Conservation (phyloP, 1,284 basidiomycete genomes). For the Agroathelia rolfsii region DNA sequence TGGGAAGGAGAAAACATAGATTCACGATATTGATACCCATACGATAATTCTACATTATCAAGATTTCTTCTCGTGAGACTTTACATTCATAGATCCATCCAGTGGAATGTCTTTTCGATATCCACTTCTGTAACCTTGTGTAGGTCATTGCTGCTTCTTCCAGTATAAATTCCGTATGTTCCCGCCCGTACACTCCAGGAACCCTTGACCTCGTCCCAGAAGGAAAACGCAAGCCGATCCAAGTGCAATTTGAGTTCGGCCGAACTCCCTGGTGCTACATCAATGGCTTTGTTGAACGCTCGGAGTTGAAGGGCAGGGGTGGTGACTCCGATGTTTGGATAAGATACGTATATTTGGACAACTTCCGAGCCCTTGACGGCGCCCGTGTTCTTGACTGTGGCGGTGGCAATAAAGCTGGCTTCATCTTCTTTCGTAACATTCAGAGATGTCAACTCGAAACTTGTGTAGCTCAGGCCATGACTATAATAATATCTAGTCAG, state of each 20-base stretch:
- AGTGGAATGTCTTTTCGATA: constrained; percentile 30
- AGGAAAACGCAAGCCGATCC: constrained; percentile 52
- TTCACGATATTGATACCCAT: background rate
- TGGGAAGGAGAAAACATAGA: background rate
- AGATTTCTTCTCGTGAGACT: background rate
- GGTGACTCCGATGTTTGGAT: constrained; percentile 41
- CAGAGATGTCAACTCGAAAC: background rate
- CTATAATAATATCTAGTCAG: background rate
- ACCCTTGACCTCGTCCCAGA: constrained; percentile 36
- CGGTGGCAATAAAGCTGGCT: constrained; percentile 1
- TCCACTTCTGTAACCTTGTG: constrained; percentile 27
- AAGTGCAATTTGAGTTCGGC: constrained; percentile 32
- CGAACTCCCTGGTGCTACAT: constrained; percentile 35
- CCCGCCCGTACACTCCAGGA: constrained; percentile 36
- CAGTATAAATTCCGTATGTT: constrained; percentile 35
- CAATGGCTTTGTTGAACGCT: constrained; percentile 46
- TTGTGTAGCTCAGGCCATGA: background rate
- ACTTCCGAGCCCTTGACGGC: constrained; percentile 48
- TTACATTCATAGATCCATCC: constrained; percentile 36
- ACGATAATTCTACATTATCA: constrained; percentile 1
- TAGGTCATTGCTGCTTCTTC: constrained; percentile 37
- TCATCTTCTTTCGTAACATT: background rate
- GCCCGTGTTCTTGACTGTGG: constrained; percentile 39
- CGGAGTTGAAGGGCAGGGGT: constrained; percentile 50
- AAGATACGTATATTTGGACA: constrained; percentile 57